These are phyloP conservation scores for Neurospora tetraspora DNA, from an alignment of 495 filamentous ascomycete species.

Conservation along the genomic window DNA sequence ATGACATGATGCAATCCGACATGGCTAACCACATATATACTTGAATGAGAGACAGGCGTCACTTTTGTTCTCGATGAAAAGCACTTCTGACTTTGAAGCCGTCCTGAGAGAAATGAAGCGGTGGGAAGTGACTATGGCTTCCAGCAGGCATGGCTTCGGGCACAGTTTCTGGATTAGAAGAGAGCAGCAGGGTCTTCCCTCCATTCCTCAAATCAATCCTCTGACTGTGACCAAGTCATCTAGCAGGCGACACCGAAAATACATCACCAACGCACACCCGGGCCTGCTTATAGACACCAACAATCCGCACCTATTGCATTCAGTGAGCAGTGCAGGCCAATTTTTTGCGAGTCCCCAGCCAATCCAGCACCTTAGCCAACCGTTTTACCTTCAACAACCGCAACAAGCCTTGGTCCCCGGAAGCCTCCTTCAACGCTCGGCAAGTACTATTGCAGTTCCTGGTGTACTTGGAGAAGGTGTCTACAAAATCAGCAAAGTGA, in stretches of 20 bases:
- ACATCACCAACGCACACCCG: not conserved
- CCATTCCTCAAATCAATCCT: not conserved
- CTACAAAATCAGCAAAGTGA: slow-evolving; percentile 19
- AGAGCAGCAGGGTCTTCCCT: not conserved
- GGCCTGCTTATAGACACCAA: not conserved
- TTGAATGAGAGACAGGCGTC: not conserved
- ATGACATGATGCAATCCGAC: not conserved
- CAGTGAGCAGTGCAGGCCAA: not conserved
- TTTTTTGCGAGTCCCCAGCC: not conserved
- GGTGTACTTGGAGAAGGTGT: slow-evolving; percentile 16
- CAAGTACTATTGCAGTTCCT: slow-evolving; percentile 12
- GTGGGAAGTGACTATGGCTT: slow-evolving; percentile 4
- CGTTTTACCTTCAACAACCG: not conserved
- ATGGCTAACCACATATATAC: not conserved
- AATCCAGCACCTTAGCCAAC: slow-evolving; percentile 7
- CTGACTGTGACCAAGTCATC: not conserved
- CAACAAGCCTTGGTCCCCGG: slow-evolving; percentile 7
- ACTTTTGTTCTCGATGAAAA: slow-evolving; percentile 10
- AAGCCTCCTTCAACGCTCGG: slow-evolving; percentile 4
- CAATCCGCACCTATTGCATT: not conserved
- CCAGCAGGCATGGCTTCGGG: not conserved
- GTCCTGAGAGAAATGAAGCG: slow-evolving; percentile 8
- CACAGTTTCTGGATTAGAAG: not conserved
- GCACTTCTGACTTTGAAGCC: slow-evolving; percentile 6
- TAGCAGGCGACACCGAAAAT: not conserved